phyloP scores from a whole-genome alignment of 2,329 filamentous ascomycete genomes.

The Clarireedia monteithiana region DNA sequence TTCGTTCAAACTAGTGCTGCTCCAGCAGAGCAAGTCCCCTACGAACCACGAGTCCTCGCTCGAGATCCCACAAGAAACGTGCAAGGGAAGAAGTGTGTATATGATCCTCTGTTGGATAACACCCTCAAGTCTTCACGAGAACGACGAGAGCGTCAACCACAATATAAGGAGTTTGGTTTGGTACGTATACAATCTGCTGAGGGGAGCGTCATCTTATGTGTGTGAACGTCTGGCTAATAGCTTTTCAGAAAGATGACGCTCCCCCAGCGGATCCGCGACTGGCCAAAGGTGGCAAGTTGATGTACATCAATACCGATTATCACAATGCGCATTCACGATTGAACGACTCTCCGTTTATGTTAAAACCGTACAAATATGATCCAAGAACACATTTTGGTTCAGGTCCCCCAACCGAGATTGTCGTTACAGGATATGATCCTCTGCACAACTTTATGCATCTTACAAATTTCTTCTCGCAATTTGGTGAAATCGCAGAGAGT shows the following conservation, averaged over 20 bases:
- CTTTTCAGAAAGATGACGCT: constrained; percentile 69
- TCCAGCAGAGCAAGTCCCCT: constrained; percentile 13
- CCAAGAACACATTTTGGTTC: constrained; percentile 76
- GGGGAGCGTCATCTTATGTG: constrained; percentile 55
- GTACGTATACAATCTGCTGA: constrained; percentile 45
- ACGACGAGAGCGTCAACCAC: constrained; percentile 50
- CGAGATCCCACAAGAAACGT: constrained; percentile 48
- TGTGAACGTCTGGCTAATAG: constrained; percentile 49
- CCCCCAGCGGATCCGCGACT: constrained; percentile 77
- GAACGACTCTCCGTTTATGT: constrained; percentile 66
- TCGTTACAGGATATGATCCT: constrained; percentile 95
- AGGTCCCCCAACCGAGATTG: constrained; percentile 80
- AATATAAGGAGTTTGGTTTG: constrained; percentile 56
- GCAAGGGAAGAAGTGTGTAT: constrained; percentile 51
- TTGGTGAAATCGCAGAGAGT: constrained; percentile 81
- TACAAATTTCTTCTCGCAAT: constrained; percentile 66
- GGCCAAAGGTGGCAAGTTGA: constrained; percentile 55
- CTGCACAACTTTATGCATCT: constrained; percentile 74
- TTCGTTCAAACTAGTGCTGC: constrained; percentile 21
- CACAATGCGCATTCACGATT: constrained; percentile 64
- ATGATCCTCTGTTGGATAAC: constrained; percentile 42
- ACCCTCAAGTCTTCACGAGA: constrained; percentile 37
- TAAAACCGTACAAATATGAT: constrained; percentile 78
- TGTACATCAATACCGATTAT: constrained; percentile 61
- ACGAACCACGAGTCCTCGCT: constrained; percentile 36